Evolutionary conservation across 1,139 yeast species (phyloP).

Genomic region (Saccharomycopsis hybrid): DNA sequence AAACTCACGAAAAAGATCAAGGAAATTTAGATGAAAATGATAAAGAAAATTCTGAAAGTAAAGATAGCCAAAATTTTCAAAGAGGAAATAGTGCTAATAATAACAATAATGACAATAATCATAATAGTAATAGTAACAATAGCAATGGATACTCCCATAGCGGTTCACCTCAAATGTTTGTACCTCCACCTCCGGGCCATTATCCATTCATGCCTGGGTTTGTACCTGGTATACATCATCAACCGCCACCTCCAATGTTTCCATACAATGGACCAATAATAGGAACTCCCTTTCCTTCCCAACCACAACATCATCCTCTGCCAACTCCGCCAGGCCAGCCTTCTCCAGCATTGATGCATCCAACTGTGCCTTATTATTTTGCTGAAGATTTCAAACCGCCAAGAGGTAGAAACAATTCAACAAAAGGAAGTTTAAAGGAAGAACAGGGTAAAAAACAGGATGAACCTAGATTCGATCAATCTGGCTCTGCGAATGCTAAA

Average conservation of each 20-base stretch:
- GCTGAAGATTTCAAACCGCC: constrained; percentile 11
- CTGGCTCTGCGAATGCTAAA: neutral
- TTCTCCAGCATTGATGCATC: constrained; percentile 17
- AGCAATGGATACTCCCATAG: neutral
- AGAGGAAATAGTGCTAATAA: neutral
- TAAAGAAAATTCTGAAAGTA: neutral
- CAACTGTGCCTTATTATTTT: constrained; percentile 19
- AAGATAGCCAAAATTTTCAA: neutral
- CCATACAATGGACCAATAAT: constrained; percentile 7
- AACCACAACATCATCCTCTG: constrained; percentile 8
- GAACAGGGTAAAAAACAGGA: neutral
- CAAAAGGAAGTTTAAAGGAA: neutral
- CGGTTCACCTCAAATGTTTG: neutral
- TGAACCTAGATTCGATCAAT: neutral
- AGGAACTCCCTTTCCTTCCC: constrained; percentile 20
- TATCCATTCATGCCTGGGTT: constrained; percentile 2
- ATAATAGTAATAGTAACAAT: neutral
- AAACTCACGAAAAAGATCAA: neutral
- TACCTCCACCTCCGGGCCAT: constrained; percentile 6
- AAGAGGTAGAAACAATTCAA: too few relatives aligned
- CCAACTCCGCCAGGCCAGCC: constrained; percentile 2
- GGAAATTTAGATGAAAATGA: neutral
- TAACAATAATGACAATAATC: neutral
- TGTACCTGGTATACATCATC: too few relatives aligned
- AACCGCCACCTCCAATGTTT: constrained; percentile 4